Percentiles rank a stretch among this genome's conserved stretches.
Conservation (phyloP, 1,139 yeast species). For the Kurtzmaniella quercitrusa region DNA sequence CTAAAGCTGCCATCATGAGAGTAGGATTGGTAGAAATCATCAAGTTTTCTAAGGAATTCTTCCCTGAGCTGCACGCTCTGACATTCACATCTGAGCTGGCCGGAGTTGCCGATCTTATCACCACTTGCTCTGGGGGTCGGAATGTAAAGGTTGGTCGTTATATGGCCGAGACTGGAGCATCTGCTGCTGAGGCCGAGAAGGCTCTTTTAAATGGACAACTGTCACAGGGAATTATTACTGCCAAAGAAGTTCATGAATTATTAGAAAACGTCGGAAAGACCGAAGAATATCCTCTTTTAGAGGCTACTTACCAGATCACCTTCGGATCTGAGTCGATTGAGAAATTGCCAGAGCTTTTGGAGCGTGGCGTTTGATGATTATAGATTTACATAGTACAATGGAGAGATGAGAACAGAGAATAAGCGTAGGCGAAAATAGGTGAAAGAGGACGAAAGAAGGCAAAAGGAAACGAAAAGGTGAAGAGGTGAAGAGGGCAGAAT, state of each 20-base stretch:
- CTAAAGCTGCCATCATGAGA: slow-evolving; percentile 48
- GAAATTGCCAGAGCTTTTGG: slow-evolving; percentile 39
- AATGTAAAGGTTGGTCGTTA: slow-evolving; percentile 46
- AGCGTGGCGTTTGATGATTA: slow-evolving; percentile 7
- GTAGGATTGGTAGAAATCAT: slow-evolving; percentile 43
- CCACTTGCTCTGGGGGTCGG: slow-evolving; percentile 49
- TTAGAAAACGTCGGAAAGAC: slow-evolving; percentile 29
- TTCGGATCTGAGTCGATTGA: slow-evolving; percentile 40
- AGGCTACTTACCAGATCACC: slow-evolving; percentile 45
- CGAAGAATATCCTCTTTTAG: slow-evolving; percentile 43
- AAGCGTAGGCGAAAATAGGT: too few species aligned
- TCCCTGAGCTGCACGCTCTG: slow-evolving; percentile 35
- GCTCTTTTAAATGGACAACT: slow-evolving; percentile 46
- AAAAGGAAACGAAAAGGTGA: too few species aligned
- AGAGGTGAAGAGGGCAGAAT: too few species aligned
- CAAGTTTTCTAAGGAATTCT: slow-evolving; percentile 36
- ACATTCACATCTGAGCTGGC: slow-evolving; percentile 46
- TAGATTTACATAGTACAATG: not conserved
- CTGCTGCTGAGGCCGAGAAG: slow-evolving; percentile 42
- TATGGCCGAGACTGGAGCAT: slow-evolving; percentile 44
- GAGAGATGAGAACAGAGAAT: too few species aligned
- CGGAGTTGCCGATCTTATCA: slow-evolving; percentile 50
- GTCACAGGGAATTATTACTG: slow-evolving; percentile 48
- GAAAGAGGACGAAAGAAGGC: too few species aligned
- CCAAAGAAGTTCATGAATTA: slow-evolving; percentile 46